Percentiles rank a stretch among this genome's conserved stretches.
These are phyloP conservation scores for Cajanus cajan DNA, from an alignment of 306 rosid genomes.

Conservation along the genomic window DNA sequence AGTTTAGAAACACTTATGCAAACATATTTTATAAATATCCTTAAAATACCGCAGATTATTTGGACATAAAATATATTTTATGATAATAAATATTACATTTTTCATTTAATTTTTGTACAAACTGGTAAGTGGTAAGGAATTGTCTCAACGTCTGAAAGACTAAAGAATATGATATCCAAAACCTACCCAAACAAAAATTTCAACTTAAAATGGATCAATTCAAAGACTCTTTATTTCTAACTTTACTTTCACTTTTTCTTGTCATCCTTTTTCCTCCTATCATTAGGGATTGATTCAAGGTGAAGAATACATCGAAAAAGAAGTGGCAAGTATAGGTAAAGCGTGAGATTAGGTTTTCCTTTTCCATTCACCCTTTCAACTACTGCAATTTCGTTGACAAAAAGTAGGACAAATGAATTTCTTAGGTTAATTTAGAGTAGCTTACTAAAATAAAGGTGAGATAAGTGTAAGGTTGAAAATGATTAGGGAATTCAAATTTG, in stretches of 20 bases:
- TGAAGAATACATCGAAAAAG: neutral
- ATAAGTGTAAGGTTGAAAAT: neutral
- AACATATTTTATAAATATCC: neutral
- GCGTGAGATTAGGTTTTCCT: neutral
- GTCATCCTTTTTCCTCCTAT: neutral
- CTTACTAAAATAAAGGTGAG: neutral
- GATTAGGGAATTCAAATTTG: neutral
- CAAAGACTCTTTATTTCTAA: neutral
- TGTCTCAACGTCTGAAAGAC: neutral
- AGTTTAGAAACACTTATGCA: neutral
- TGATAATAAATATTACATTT: no score
- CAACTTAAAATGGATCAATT: neutral
- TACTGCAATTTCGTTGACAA: neutral
- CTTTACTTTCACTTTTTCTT: neutral
- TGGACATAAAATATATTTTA: neutral
- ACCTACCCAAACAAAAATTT: neutral
- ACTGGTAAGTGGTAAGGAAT: no score
- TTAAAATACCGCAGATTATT: neutral
- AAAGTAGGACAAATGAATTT: neutral
- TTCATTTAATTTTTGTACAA: no score
- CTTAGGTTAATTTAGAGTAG: neutral
- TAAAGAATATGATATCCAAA: neutral
- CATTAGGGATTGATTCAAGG: neutral
- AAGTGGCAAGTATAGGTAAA: neutral
- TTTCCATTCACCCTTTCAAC: neutral